These are phyloP conservation scores for Globisporangium megalacanthum DNA, from an alignment of 352 stramenopile species.

Conservation along the genomic window DNA sequence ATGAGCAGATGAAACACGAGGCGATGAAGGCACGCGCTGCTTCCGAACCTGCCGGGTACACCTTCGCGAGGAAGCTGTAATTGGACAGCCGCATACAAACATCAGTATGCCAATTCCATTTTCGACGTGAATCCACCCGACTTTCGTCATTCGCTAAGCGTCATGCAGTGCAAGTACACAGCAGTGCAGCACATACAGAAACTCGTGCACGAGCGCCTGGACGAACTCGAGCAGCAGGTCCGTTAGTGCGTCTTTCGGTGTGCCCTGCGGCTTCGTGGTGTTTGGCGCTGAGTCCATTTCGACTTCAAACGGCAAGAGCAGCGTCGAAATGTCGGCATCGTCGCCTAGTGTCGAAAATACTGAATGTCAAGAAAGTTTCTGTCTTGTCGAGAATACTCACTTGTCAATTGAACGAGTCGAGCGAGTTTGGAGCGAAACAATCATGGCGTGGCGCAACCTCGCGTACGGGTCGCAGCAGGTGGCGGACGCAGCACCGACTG, in stretches of 20 bases:
- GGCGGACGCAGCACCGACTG: conserved; percentile 56
- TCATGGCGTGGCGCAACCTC: conserved; percentile 73
- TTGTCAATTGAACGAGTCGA: conserved; percentile 2
- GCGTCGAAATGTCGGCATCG: too few relatives aligned
- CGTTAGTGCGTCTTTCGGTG: conserved; percentile 28
- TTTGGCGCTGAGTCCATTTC: background rate
- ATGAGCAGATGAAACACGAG: background rate
- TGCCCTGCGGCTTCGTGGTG: conserved; percentile 16
- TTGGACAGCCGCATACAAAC: background rate
- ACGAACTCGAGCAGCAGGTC: conserved; percentile 73
- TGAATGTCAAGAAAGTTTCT: background rate
- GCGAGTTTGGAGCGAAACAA: background rate
- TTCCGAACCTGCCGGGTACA: conserved; percentile 51
- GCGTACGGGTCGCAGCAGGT: conserved; percentile 75
- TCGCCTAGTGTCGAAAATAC: background rate
- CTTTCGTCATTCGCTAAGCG: background rate
- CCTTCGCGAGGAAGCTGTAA: conserved; percentile 40
- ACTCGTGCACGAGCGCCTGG: conserved; percentile 67
- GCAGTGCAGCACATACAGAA: conserved; percentile 66
- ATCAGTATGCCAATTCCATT: background rate
- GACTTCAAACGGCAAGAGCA: background rate
- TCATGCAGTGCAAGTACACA: background rate
- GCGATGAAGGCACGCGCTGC: background rate
- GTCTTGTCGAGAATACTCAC: background rate
- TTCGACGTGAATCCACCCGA: background rate